These are phyloP conservation scores for Neurospora sp. DNA, from an alignment of 2,329 filamentous ascomycete genomes.

Conservation along the genomic window DNA sequence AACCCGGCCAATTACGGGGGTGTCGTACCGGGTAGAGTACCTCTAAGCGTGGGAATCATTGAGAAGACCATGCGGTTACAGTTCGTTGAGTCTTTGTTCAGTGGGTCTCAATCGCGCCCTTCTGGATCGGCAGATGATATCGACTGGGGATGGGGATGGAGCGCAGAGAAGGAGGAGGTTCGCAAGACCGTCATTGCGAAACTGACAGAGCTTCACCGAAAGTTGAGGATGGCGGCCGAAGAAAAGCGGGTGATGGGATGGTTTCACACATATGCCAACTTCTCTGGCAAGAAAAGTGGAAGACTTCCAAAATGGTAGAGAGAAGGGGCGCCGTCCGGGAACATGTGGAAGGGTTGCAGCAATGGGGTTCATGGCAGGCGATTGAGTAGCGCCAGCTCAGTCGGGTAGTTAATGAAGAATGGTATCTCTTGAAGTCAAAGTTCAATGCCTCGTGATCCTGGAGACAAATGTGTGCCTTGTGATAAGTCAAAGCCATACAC, in stretches of 20 bases:
- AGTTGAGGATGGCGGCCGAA: not conserved
- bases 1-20: too few relatives aligned
- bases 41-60: too few relatives aligned
- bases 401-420: too few relatives aligned
- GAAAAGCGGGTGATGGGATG: not conserved
- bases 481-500: not conserved
- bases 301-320: not conserved
- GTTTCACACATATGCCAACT: not conserved
- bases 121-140: not conserved
- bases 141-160: not conserved
- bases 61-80: not conserved
- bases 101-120: rapidly evolving
- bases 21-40: too few relatives aligned
- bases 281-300: not conserved
- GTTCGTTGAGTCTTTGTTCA: not conserved
- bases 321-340: not conserved
- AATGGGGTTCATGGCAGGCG: not conserved
- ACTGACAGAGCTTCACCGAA: not conserved
- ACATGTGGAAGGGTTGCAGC: not conserved
- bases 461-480: not conserved
- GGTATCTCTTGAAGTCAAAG: not conserved
- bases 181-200: not conserved
- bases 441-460: not conserved
- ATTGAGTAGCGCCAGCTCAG: too few relatives aligned
- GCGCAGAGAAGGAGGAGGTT: not conserved